Base-by-base conservation (phyloP, 805 yeast genomes). In the Kodamaea neixiangensis region DNA sequence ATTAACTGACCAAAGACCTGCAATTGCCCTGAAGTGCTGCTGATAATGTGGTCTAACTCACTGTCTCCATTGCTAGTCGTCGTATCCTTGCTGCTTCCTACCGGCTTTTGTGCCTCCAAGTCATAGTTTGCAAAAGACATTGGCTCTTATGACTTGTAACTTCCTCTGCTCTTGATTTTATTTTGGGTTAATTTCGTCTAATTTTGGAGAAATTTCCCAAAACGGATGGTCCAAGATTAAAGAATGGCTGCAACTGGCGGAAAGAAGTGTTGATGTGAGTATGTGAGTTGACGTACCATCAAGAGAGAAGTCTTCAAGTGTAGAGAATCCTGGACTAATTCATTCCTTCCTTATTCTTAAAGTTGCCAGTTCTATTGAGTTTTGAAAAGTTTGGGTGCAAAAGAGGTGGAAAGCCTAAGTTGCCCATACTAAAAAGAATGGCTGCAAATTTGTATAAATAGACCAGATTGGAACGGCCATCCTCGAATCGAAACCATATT, bases 41-140 rank as follows among this genome's bases (percentile, higher is more conserved):
- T 39, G 35, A 72, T 69, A 25, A 72, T 66, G 7, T 46, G 41
- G 51, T 72, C 77, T 40, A 74, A 56, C 31, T 69, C 76, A 34
- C 63, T 60, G 37, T 46, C 56, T 15, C 41, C 41, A 25, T 13
- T 37, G 14, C 40, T 20, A 3, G 21, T 33, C 31, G 3, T 19
- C 21, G 44, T 42, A 13, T 43, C 43, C 22, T 35, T 47, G 33
- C 48, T 46, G 15, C 53, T 49, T 42, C 54, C 40, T 19, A 47
- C n/a, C 3, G 61, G 54, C 37, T 58, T 68, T 54, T 80, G 83
- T 1, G 83, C 79, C 59, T 80, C 83, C 10, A 73, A 47, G 58
- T 79, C 83, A 53, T 67, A 69, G 49, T 78, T 77, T 38, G 83
- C 83, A 69, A 80, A 80, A 11, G 85, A 80, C 85, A 80, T 80